phyloP scores from a whole-genome alignment of 1,139 yeast species.

The Geotrichum bryndzae region DNA sequence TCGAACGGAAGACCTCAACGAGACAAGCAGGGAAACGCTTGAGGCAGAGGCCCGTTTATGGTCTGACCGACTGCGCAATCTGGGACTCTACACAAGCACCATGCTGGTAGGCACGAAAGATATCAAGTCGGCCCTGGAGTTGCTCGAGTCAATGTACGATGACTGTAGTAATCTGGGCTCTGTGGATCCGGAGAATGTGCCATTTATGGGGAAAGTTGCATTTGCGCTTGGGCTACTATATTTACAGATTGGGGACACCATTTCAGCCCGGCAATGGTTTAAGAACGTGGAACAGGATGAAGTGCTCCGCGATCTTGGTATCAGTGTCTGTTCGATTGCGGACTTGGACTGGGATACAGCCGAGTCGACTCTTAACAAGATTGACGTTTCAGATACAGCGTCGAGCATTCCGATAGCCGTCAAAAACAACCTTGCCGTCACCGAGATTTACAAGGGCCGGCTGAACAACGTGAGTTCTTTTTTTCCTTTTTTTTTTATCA shows the following conservation, averaged over 20 bases:
- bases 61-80: conserved; percentile 27
- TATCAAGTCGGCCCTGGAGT: conserved; percentile 31
- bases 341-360: conserved; percentile 29
- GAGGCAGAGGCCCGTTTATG: conserved; percentile 19
- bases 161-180: conserved; percentile 16
- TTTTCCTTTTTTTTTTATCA: not conserved
- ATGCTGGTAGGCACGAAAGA: conserved; percentile 34
- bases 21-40: not conserved
- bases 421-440: conserved; percentile 26
- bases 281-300: conserved; percentile 14
- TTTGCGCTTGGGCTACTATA: conserved; percentile 26
- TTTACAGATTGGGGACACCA: conserved; percentile 30
- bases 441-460: conserved; percentile 36
- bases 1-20: conserved; percentile 20
- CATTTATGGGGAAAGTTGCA: conserved; percentile 20
- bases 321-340: conserved; percentile 28
- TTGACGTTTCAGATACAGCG: conserved; percentile 1
- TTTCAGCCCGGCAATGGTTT: conserved; percentile 31
- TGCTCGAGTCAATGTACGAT: conserved; percentile 26
- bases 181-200: not conserved
- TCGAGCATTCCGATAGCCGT: conserved; percentile 3
- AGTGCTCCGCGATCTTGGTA: conserved; percentile 17
- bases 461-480: conserved; percentile 32
- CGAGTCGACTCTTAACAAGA: conserved; percentile 17
- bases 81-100: conserved; percentile 33